Percentiles rank a stretch among this genome's conserved stretches.
These are phyloP conservation scores for Nyssa sinensis DNA, from an alignment of 148 eudicot species.

Conservation along the genomic window DNA sequence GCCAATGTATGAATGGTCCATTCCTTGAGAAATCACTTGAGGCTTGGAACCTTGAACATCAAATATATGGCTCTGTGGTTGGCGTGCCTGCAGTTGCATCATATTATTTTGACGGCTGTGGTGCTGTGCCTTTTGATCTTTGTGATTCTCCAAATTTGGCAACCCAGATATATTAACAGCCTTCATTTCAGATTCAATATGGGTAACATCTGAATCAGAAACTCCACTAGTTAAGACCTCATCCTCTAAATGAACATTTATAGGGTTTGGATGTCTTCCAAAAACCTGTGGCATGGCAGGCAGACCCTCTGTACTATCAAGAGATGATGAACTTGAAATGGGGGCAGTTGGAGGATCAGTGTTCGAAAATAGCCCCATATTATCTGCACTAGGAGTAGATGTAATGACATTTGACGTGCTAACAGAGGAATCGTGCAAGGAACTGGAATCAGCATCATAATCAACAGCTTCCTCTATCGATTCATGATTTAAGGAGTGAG, in stretches of 20 bases:
- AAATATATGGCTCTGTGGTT: conserved; percentile 11
- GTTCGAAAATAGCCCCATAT: conserved; percentile 15
- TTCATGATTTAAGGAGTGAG: conserved; percentile 19
- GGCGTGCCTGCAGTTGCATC: conserved; percentile 25
- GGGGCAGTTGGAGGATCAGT: conserved; percentile 18
- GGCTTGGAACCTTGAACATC: conserved; percentile 35
- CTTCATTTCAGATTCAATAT: conserved; percentile 35
- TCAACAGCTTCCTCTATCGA: conserved; percentile 31
- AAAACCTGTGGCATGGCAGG: conserved; percentile 12
- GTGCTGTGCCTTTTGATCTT: conserved; percentile 30
- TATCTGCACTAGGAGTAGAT: conserved; percentile 18
- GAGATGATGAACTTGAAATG: conserved; percentile 26
- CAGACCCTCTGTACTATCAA: conserved; percentile 29
- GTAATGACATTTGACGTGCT: neutral
- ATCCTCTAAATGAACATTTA: conserved; percentile 18
- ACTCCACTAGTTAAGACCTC: conserved; percentile 20
- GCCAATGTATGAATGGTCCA: conserved; percentile 27
- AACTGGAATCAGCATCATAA: conserved; percentile 26
- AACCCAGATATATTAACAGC: conserved; percentile 34
- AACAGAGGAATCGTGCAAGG: conserved; percentile 28
- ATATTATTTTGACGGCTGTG: conserved; percentile 28
- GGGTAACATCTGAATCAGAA: conserved; percentile 20
- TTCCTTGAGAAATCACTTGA: conserved; percentile 36
- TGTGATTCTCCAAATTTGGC: conserved; percentile 32
- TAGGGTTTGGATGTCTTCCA: conserved; percentile 29